Evolutionary conservation across 768 basidiomycete genomes (phyloP), one percentile per base, ranked within the genome.

Genomic region (Leccinum aurantiacum): DNA sequence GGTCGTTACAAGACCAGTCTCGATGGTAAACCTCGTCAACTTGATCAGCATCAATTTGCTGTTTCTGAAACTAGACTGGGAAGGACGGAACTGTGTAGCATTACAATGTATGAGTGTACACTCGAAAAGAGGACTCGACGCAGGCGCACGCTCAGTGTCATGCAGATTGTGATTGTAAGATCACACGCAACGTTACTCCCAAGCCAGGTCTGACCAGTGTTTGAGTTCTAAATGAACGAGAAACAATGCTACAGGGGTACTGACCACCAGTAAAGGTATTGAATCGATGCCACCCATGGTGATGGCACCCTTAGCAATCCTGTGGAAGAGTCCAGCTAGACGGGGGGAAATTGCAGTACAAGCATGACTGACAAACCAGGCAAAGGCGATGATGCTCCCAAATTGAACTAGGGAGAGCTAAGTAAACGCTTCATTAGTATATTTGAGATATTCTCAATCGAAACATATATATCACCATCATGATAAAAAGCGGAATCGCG

Each of bases 1-100:
- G 3, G 68, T 60, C 9, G 70, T 71, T 13, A 70, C 51, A 13
- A 65, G 56, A 3, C 70, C 70, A 0, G 68, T 71, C 48, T 72
- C 69, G 14, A 70, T 52, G n/a, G 68, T 65, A 10, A 71, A 47
- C 53, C 52, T 69, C 6, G 62, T 71, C 5, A 70, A 37, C 29
- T 58, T 62, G 51, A 37, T 17, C 4, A 66, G 27, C 6, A 22
- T 48, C 1, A 54, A 61, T 3, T 49, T 64, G 14, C 33, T 61
- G 4, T 44, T 35, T 14, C 6, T n/a, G 33, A 63, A 61, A 22
- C 48, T 11, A 8, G 59, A 57, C 27, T 55, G 50, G n/a, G 65
- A 59, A 15, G 57, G 22, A 19, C 51, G 60, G 25, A 69, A 58
- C 70, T 71, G 38, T 48, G 25, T n/a, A n/a, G 8, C 7, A 48